Evolutionary conservation across 2,329 filamentous ascomycete genomes (phyloP).

Genomic region (Leptographium wingfieldii): DNA sequence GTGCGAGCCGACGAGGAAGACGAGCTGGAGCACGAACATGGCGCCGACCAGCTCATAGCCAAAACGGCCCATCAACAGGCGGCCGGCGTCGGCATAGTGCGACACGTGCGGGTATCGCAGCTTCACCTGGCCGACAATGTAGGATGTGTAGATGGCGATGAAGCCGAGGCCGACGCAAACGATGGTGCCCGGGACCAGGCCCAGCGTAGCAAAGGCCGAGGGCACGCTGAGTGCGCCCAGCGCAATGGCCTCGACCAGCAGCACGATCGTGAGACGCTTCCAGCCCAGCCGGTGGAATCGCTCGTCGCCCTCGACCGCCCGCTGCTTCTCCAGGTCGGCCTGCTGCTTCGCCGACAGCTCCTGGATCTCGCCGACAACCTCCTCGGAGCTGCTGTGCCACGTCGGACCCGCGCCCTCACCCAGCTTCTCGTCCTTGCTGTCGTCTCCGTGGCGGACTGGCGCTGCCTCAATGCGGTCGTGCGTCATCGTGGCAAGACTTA

Average conservation of each 20-base stretch:
- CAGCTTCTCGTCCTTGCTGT: neutral
- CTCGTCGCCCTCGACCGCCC: conserved; percentile 23
- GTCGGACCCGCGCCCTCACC: neutral
- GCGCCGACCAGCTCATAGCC: conserved; percentile 50
- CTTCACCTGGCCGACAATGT: conserved; percentile 32
- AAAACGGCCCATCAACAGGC: conserved; percentile 44
- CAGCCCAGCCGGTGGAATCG: conserved; percentile 42
- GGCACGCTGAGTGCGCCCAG: conserved; percentile 40
- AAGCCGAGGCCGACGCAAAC: conserved; percentile 18
- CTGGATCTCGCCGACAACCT: neutral
- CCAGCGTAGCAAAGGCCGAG: conserved; percentile 37
- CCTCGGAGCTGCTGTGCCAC: neutral
- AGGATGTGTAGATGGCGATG: conserved; percentile 27
- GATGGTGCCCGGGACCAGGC: conserved; percentile 30
- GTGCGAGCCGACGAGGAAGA: conserved; percentile 62
- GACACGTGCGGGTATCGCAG: conserved; percentile 42
- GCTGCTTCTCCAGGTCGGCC: conserved; percentile 6
- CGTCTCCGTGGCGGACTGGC: neutral
- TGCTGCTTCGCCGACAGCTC: neutral
- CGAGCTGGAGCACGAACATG: conserved; percentile 49
- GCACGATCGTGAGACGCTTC: conserved; percentile 42
- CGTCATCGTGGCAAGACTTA: neutral
- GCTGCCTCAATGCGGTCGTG: neutral
- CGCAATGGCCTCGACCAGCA: conserved; percentile 45
- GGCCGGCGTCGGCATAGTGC: conserved; percentile 56